Conservation (phyloP, 495 filamentous ascomycete genomes). For the Sabuloglossum arenarium region DNA sequence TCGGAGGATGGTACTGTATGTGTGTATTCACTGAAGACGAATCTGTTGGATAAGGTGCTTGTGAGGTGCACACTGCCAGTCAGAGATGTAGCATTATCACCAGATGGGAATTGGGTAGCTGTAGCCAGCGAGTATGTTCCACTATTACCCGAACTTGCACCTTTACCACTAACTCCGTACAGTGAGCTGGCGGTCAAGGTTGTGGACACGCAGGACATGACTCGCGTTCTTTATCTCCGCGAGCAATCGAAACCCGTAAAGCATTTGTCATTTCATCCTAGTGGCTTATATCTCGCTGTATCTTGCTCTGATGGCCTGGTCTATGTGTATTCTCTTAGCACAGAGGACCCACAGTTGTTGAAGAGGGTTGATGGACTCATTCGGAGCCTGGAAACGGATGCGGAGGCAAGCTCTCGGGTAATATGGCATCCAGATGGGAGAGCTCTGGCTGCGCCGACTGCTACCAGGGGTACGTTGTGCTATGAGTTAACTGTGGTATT, state of each 20-base stretch:
- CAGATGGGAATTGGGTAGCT: constrained; percentile 70
- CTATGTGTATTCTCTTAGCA: constrained; percentile 70
- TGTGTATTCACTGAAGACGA: constrained; percentile 59
- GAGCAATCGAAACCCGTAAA: constrained; percentile 72
- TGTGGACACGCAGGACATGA: constrained; percentile 61
- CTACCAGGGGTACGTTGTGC: constrained; percentile 27
- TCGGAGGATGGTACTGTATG: constrained; percentile 88
- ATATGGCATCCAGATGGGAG: constrained; percentile 91
- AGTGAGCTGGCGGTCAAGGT: constrained; percentile 77
- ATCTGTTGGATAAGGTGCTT: constrained; percentile 56
- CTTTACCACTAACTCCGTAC: neutral
- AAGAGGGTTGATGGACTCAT: constrained; percentile 75
- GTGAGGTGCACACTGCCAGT: constrained; percentile 65
- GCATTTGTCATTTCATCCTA: constrained; percentile 75
- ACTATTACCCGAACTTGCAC: neutral
- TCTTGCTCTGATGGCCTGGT: constrained; percentile 76
- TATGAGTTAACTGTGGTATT: neutral
- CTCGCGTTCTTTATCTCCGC: constrained; percentile 46
- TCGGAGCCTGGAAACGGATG: constrained; percentile 51
- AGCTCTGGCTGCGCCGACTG: constrained; percentile 70
- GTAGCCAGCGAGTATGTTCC: constrained; percentile 70
- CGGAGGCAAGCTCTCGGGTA: constrained; percentile 51
- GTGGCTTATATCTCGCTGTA: constrained; percentile 50
- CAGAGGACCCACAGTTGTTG: constrained; percentile 60
- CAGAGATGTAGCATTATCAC: constrained; percentile 65